phyloP scores from a whole-genome alignment of 2,329 filamentous ascomycete species.

The Elsinoe arachidis region DNA sequence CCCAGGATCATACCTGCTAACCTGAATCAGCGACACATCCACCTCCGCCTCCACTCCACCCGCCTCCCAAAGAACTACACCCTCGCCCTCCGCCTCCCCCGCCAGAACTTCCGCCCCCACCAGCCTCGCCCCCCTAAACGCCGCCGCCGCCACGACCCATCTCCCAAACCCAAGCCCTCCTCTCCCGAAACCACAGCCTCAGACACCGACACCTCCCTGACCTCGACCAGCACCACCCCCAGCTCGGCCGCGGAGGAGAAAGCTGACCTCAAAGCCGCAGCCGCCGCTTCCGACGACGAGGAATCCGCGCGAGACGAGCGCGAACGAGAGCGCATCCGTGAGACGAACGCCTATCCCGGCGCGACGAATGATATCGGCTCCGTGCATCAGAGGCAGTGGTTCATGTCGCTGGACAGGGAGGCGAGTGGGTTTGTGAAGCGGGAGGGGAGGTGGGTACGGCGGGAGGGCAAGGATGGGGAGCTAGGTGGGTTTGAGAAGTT shows the following conservation, averaged over 20 bases:
- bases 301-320: constrained; percentile 36
- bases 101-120: constrained; percentile 24
- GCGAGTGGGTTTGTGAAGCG: constrained; percentile 49
- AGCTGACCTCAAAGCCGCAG: constrained; percentile 18
- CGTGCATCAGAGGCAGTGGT: constrained; percentile 60
- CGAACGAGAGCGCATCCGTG: constrained; percentile 33
- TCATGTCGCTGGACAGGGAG: constrained; percentile 51
- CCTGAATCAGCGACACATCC: constrained; percentile 26
- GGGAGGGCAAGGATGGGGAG: neutral
- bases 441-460: constrained; percentile 21
- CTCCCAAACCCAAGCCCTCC: constrained; percentile 8
- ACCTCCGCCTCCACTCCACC: constrained; percentile 34
- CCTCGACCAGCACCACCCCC: constrained; percentile 9
- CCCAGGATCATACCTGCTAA: too few species aligned
- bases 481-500: constrained; percentile 47
- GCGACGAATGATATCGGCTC: constrained; percentile 58
- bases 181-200: constrained; percentile 16
- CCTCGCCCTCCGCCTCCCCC: constrained; percentile 32
- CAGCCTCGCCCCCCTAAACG: constrained; percentile 23
- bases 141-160: constrained; percentile 23
- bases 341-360: constrained; percentile 58
- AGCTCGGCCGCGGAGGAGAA: constrained; percentile 4
- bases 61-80: constrained; percentile 33
- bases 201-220: constrained; percentile 15
- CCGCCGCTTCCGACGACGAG: constrained; percentile 28